Evolutionary conservation across 352 stramenopile genomes (phyloP).

Genomic region (Albugo candida): DNA sequence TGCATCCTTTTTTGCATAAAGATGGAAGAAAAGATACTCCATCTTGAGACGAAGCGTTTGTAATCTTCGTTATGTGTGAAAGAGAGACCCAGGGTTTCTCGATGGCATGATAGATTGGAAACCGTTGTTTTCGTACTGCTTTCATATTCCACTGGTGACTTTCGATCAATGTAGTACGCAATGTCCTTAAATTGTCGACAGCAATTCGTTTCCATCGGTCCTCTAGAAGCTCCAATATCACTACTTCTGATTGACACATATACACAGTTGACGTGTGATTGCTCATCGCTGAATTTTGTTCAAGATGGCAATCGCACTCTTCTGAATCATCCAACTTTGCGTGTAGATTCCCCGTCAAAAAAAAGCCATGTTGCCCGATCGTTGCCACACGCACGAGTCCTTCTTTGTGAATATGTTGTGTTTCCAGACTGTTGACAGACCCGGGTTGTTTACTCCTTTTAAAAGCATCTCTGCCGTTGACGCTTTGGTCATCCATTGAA

Average conservation of each 20-base stretch:
- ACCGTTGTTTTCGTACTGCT: background rate
- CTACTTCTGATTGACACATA: constrained; percentile 36
- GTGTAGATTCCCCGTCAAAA: constrained; percentile 1
- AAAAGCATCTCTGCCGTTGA: background rate
- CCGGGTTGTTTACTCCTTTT: background rate
- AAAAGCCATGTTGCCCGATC: constrained; percentile 50
- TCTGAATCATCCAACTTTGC: too few relatives aligned
- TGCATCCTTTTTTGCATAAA: too few relatives aligned
- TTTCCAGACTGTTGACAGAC: background rate
- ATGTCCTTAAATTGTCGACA: constrained; percentile 17
- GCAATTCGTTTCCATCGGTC: constrained; percentile 35
- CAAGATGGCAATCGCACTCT: too few relatives aligned
- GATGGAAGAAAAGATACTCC: too few relatives aligned
- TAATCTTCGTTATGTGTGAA: too few relatives aligned
- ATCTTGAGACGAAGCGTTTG: too few relatives aligned
- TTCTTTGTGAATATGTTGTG: background rate
- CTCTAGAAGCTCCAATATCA: constrained; percentile 43
- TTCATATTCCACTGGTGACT: constrained; percentile 29
- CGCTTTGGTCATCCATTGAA: too few relatives aligned
- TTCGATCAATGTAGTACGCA: constrained; percentile 28
- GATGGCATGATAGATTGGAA: background rate
- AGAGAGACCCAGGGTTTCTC: too few relatives aligned
- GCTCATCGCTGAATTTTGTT: too few relatives aligned
- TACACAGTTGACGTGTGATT: constrained; percentile 23
- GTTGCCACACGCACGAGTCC: constrained; percentile 45